Evolutionary conservation across 345 rosid genomes (phyloP).

Genomic region (Excoecaria agallocha): DNA sequence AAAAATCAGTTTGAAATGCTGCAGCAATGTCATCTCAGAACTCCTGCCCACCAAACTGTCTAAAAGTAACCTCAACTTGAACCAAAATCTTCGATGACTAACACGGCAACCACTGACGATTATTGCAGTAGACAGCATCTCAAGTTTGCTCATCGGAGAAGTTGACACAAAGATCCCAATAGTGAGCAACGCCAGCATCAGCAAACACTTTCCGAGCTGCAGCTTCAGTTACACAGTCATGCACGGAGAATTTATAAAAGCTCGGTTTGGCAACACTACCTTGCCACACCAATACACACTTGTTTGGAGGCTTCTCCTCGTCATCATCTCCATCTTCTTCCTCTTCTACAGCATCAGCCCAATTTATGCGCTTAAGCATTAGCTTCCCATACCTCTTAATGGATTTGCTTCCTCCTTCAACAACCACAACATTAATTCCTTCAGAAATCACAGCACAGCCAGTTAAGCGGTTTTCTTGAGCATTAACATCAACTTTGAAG

Average conservation of each 20-base stretch:
- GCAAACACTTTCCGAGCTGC: constrained; percentile 68
- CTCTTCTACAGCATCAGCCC: constrained; percentile 77
- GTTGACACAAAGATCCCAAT: constrained; percentile 87
- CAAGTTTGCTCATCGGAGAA: constrained; percentile 55
- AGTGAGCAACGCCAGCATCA: constrained; percentile 78
- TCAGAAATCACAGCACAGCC: constrained; percentile 80
- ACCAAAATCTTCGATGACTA: not conserved
- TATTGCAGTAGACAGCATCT: not conserved
- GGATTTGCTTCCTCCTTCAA: constrained; percentile 86
- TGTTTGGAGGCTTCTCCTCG: constrained; percentile 53
- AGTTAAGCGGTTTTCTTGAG: constrained; percentile 76
- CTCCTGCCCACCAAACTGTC: not conserved
- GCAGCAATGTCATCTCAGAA: not conserved
- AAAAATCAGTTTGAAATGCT: not conserved
- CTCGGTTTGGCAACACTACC: constrained; percentile 68
- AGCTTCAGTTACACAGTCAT: constrained; percentile 79
- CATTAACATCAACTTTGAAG: constrained; percentile 90
- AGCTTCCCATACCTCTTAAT: constrained; percentile 88
- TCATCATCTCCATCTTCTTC: constrained; percentile 44
- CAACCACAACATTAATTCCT: constrained; percentile 72
- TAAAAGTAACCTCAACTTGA: not conserved
- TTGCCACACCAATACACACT: constrained; percentile 82
- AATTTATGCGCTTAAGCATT: constrained; percentile 79
- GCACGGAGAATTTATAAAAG: constrained; percentile 64
- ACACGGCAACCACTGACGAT: not conserved